phyloP scores from a whole-genome alignment of 306 rosid species.

The Fragaria nilgerrensis region DNA sequence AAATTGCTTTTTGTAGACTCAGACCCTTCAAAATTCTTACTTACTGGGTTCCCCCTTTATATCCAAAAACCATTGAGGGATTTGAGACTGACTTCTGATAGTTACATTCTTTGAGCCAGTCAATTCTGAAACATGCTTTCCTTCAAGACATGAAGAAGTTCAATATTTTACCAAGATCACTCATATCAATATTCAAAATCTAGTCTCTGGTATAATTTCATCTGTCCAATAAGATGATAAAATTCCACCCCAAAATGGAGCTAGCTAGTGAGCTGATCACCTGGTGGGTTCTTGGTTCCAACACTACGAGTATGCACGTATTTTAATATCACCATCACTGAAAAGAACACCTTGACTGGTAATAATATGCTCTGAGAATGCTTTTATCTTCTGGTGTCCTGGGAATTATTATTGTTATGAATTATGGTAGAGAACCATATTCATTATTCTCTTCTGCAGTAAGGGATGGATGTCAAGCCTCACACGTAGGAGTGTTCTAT shows the following conservation, averaged over 20 bases:
- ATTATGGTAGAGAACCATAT: slow-evolving; percentile 35
- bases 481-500: background rate
- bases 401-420: slow-evolving; percentile 5
- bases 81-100: background rate
- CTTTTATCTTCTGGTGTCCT: background rate
- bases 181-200: background rate
- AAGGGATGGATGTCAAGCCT: slow-evolving; percentile 24
- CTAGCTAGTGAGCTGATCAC: background rate
- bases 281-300: slow-evolving; percentile 2
- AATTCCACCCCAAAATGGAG: background rate
- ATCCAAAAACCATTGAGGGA: background rate
- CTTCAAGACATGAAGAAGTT: background rate
- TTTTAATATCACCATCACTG: slow-evolving; percentile 20
- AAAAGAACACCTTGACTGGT: slow-evolving; percentile 11
- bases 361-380: slow-evolving; percentile 7
- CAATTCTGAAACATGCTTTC: background rate
- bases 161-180: background rate
- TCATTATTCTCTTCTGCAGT: slow-evolving; percentile 22
- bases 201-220: background rate
- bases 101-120: background rate
- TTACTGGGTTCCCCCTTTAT: background rate
- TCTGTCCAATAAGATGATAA: background rate
- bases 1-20: background rate
- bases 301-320: background rate
- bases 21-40: background rate